phyloP scores from a whole-genome alignment of 208 protist genomes.

The Leishmania lainsoni region DNA sequence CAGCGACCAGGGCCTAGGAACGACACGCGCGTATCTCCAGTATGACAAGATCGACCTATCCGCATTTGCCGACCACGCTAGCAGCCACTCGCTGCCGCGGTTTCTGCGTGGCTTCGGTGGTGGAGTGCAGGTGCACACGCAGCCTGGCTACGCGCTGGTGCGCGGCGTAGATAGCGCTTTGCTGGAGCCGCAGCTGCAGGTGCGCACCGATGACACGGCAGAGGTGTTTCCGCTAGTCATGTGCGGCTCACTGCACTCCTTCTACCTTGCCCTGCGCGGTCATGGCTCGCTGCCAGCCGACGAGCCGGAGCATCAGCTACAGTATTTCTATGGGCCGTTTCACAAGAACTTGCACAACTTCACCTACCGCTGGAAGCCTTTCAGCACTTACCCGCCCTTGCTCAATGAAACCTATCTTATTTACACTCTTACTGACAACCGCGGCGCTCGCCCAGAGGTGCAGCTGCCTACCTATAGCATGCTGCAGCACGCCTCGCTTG shows the following conservation, averaged over 20 bases:
- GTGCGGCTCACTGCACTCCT: conserved; percentile 71
- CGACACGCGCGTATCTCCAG: conserved; percentile 46
- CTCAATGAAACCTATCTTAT: conserved; percentile 67
- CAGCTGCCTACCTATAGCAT: conserved; percentile 37
- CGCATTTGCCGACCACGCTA: not conserved
- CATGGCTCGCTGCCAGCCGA: conserved; percentile 37
- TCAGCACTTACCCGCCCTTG: conserved; percentile 48
- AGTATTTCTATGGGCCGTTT: conserved; percentile 80
- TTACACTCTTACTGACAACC: conserved; percentile 47
- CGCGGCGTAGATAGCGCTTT: conserved; percentile 51
- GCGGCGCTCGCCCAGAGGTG: conserved; percentile 34
- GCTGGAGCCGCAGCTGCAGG: conserved; percentile 57
- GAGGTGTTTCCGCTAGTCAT: conserved; percentile 58
- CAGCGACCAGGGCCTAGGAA: conserved; percentile 12
- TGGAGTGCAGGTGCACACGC: conserved; percentile 34
- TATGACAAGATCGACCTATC: conserved; percentile 53
- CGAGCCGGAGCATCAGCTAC: conserved; percentile 70
- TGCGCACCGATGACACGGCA: conserved; percentile 29
- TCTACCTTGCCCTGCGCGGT: conserved; percentile 63
- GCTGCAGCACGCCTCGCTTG: conserved; percentile 17
- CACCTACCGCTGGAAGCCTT: conserved; percentile 71
- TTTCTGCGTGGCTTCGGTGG: conserved; percentile 24
- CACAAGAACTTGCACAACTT: conserved; percentile 33
- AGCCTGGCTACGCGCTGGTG: conserved; percentile 52
- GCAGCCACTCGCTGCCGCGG: not conserved